Percentiles rank a stretch among this genome's conserved stretches.
phyloP scores from a whole-genome alignment of 768 basidiomycete species.

The Mycena rebaudengoi region DNA sequence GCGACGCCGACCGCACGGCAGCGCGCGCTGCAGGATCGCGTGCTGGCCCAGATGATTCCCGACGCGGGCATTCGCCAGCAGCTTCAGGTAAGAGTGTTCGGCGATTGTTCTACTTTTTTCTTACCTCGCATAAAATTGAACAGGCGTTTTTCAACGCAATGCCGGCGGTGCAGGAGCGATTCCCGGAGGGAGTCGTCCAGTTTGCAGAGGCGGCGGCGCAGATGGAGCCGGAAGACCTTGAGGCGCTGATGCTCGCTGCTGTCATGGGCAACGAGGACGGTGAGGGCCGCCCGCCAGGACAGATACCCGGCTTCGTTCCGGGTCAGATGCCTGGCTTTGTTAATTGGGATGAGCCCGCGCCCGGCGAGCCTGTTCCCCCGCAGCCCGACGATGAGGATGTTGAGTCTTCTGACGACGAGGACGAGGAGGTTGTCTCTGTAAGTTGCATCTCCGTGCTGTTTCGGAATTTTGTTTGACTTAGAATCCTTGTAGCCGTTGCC shows the following conservation, averaged over 20 bases:
- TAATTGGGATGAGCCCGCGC: constrained; percentile 30
- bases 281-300: constrained; percentile 42
- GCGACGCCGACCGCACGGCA: constrained; percentile 49
- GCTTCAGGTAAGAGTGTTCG: constrained; percentile 50
- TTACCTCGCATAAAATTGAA: neutral
- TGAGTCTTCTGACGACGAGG: constrained; percentile 47
- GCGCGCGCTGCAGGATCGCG: constrained; percentile 56
- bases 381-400: constrained; percentile 54
- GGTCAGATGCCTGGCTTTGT: constrained; percentile 51
- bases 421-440: constrained; percentile 50
- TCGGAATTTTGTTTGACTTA: neutral
- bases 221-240: constrained; percentile 66
- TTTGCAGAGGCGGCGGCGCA: constrained; percentile 66
- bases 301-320: too few species aligned
- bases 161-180: constrained; percentile 60
- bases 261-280: constrained; percentile 47
- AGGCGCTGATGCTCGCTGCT: constrained; percentile 64
- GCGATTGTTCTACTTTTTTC: neutral
- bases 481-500: constrained; percentile 59
- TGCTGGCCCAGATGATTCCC: constrained; percentile 64
- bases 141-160: constrained; percentile 66
- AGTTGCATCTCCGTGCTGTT: constrained; percentile 26
- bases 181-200: constrained; percentile 73
- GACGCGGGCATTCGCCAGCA: constrained; percentile 68
- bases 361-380: constrained; percentile 29